phyloP scores from a whole-genome alignment of 2,329 filamentous ascomycete species.

The Apiospora saccharicola region DNA sequence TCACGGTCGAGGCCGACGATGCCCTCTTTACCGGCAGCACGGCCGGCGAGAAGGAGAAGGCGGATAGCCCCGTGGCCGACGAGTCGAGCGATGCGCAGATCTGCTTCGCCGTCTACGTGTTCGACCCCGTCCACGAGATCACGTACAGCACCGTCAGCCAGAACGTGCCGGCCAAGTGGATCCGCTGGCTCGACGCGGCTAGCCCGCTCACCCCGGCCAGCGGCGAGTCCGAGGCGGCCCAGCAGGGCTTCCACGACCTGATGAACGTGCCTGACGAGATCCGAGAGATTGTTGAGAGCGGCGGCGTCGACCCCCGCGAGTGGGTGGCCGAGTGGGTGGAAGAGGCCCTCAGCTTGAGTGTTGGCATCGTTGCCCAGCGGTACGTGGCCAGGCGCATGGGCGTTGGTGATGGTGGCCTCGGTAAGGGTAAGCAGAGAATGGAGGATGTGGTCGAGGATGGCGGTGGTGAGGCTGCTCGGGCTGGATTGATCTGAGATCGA shows the following conservation, averaged over 20 bases:
- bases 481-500: constrained; percentile 56
- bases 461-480: constrained; percentile 65
- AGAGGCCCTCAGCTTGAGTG: constrained; percentile 77
- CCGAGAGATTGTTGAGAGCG: constrained; percentile 77
- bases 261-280: constrained; percentile 80
- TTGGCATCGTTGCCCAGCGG: constrained; percentile 89
- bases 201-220: constrained; percentile 61
- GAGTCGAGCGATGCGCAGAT: constrained; percentile 66
- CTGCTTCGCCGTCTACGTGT: constrained; percentile 78
- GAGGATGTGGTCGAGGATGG: constrained; percentile 64
- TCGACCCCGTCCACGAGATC: constrained; percentile 92
- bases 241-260: constrained; percentile 47
- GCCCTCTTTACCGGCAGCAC: constrained; percentile 72
- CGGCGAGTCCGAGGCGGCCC: constrained; percentile 51
- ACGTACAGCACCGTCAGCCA: constrained; percentile 86
- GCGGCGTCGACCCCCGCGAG: constrained; percentile 87
- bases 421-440: constrained; percentile 66
- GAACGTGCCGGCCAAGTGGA: constrained; percentile 83
- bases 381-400: constrained; percentile 97
- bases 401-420: constrained; percentile 79
- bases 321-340: constrained; percentile 99
- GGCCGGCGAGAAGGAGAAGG: constrained; percentile 61
- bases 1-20: constrained; percentile 69
- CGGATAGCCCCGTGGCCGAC: constrained; percentile 59
- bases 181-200: constrained; percentile 87